Evolutionary conservation across 2,329 filamentous ascomycete species (phyloP), one percentile per base, ranked within the genome.

Genomic region (Pseudogymnoascus sp.): DNA sequence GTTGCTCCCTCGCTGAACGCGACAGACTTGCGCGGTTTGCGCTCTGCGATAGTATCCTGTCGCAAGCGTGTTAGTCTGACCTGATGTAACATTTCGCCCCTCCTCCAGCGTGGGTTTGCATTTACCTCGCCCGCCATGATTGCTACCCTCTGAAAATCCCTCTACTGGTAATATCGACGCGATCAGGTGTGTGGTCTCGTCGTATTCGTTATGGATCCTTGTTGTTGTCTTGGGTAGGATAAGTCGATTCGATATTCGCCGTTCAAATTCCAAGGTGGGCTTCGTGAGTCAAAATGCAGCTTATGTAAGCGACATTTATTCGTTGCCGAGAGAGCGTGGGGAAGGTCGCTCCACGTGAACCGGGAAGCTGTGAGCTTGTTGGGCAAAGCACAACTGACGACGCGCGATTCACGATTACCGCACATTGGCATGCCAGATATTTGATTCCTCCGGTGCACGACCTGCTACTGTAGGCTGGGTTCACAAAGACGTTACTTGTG

Each of bases 11-110:
- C 90, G 75, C 88, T 93, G 77, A 97, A 97, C 68, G 92, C 88
- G 73, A 97, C 93, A 56, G 91, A 96, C 80, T 97, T 96, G 79
- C 93, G 89, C 73, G 88, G 86, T 77, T 90, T 92, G 74, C 84
- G 83, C 72, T 87, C 82, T 19, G 70, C 68, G 47, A 72, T 63
- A 47, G 63, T 64, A 64, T 71, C 70, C 69, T 73, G 61, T 62
- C 59, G 59, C 42, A 53, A 62, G n/a, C 29, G 40, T 44, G 40
- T 44, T 62, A 47, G 42, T 42, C 21, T 19, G 33, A 61, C 33
- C 21, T 42, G 10, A 38, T 61, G 19, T 40, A 33, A 16, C 19
- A 61, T 61, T 56, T 56, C 50, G 50, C 50, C 35, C 44, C 31
- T 59, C 31, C 26, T n/a, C 31, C 29, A 60, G 47, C 44, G 42